Percentiles rank a stretch among this genome's conserved stretches.
These are phyloP conservation scores for Bolboschoenoplectus hybrid DNA, from an alignment of 202 grass and related monocot species.

Conservation along the genomic window DNA sequence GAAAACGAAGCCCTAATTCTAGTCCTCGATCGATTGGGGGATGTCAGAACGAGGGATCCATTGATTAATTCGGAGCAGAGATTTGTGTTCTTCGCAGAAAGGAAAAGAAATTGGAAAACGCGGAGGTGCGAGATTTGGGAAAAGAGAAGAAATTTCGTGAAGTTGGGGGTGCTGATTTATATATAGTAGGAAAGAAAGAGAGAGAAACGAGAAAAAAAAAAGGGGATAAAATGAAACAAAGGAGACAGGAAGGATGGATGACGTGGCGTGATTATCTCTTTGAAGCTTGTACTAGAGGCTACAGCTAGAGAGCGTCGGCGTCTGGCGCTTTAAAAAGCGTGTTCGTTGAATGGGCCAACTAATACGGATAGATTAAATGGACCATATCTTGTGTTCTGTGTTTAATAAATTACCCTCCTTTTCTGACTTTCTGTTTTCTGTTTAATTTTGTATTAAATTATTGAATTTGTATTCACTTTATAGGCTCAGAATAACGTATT, in stretches of 20 bases:
- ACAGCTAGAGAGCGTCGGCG: neutral
- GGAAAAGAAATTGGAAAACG: neutral
- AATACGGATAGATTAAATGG: neutral
- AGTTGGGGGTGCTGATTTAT: neutral
- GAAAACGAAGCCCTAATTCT: neutral
- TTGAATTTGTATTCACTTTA: no score
- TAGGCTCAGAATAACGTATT: no score
- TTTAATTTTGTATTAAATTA: no score
- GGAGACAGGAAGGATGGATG: neutral
- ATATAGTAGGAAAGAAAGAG: neutral
- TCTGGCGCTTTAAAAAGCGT: neutral
- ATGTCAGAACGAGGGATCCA: conserved; percentile 11
- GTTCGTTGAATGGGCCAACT: neutral
- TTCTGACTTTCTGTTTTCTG: no score
- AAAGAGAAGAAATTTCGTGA: neutral
- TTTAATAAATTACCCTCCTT: no score
- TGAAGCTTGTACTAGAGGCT: neutral
- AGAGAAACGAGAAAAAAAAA: neutral
- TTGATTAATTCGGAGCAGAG: conserved; percentile 6
- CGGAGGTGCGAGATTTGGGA: conserved; percentile 7
- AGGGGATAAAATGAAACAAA: neutral
- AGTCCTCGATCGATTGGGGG: neutral
- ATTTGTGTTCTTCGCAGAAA: neutral
- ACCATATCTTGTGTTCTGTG: neutral
- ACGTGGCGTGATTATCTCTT: neutral